phyloP scores from a whole-genome alignment of 1,284 basidiomycete genomes.

The Ceratobasidium sp. region DNA sequence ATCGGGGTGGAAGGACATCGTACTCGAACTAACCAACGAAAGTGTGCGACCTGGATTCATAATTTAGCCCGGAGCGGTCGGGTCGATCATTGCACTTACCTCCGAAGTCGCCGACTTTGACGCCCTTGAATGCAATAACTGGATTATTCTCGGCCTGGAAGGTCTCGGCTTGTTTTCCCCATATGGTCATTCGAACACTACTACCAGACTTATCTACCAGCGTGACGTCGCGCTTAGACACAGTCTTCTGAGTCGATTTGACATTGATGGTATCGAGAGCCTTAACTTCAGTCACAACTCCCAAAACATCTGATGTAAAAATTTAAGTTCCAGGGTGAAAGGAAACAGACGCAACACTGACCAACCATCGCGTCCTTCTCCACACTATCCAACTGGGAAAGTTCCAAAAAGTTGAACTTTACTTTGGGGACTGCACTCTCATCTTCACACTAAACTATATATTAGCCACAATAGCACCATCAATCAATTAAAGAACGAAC shows the following conservation, averaged over 20 bases:
- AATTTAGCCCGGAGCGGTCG: constrained; percentile 3
- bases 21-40: constrained; percentile 70
- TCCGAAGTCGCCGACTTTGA: constrained; percentile 93
- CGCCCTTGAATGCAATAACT: constrained; percentile 92
- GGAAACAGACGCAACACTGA: constrained; percentile 51
- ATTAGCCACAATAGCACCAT: constrained; percentile 36
- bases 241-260: constrained; percentile 73
- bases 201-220: constrained; percentile 86
- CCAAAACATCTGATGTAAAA: constrained; percentile 78
- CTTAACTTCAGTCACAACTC: constrained; percentile 79
- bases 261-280: constrained; percentile 73
- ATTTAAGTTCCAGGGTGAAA: constrained; percentile 45
- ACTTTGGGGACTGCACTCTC: constrained; percentile 75
- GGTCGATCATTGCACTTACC: constrained; percentile 55
- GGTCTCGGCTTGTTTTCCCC: constrained; percentile 94
- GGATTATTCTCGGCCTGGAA: constrained; percentile 67
- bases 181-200: constrained; percentile 87
- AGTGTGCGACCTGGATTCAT: constrained; percentile 68
- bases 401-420: constrained; percentile 81
- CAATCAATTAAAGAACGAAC: constrained; percentile 18
- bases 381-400: constrained; percentile 67
- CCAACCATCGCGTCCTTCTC: constrained; percentile 81
- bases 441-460: constrained; percentile 70
- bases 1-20: constrained; percentile 87
- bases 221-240: constrained; percentile 84